Base-by-base conservation (phyloP, 345 rosid species). In the Aegle marmelos region DNA sequence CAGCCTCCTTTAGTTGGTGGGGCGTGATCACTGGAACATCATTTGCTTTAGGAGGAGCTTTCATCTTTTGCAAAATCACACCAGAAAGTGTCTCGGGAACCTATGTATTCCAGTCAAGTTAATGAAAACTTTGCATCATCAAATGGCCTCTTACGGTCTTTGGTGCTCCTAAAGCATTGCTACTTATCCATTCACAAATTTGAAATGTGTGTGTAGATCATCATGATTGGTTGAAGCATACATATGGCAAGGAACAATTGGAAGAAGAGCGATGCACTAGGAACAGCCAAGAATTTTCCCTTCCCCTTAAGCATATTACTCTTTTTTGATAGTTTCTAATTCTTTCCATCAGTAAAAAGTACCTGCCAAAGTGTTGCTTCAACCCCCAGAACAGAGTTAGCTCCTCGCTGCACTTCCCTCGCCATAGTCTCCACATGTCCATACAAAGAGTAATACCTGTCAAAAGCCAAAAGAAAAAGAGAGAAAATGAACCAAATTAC, bases 291-390 rank as follows among this genome's bases (percentile, higher is more conserved):
- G 50, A 45, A 45, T 45, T 45, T 45, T 45, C 17, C 50, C 17
- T 71, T 67, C 62, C 13, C 0, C 48, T 36, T 28, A 60, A 33
- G 37, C 58, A 59, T 50, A 9, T 6, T 22, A 61, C 57, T 70
- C 13, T 21, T 31, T 58, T 53, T 41, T 37, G 2, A 33, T 54
- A 57, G n/a, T 25, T 67, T 45, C 36, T 21, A 9, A 28, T 39
- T 75, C 7, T 9, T 24, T 27, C 6, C 41, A 9, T 6, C 2
- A 22, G 31, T 9, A 22, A 59, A 45, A 72, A 31, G 27, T 79
- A 90, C 96, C 92, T 95, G 95, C 99, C 98, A 95, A 27, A 95
- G 92, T 56, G 97, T 92, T 75, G 98, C 98, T 79, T 95, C 96
- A 19, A 93, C 95, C 48, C 88, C 99, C 72, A 85, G 80, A 74